These are phyloP conservation scores for Phyllosticta ampelicida DNA, from an alignment of 2,329 filamentous ascomycete genomes.

Conservation along the genomic window DNA sequence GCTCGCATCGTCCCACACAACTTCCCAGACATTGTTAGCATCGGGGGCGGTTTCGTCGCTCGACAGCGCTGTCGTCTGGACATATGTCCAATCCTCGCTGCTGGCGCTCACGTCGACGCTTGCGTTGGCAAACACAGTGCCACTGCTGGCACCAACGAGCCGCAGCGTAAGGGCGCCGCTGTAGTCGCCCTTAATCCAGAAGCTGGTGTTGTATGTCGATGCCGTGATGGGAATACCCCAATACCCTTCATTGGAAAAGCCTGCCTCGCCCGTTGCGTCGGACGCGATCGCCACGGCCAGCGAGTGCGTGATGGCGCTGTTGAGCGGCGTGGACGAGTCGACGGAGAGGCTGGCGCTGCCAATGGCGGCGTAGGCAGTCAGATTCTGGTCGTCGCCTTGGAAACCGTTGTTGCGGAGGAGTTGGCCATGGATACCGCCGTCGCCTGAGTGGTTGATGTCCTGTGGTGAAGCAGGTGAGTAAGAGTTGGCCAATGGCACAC, in stretches of 20 bases:
- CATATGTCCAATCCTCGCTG: not conserved
- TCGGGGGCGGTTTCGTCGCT: constrained; percentile 7
- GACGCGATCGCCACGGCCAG: constrained; percentile 5
- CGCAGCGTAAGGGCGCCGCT: constrained; percentile 14
- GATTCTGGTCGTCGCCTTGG: constrained; percentile 11
- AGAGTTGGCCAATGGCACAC: not conserved
- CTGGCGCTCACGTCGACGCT: not conserved
- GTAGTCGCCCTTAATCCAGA: constrained; percentile 20
- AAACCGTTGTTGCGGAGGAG: constrained; percentile 11
- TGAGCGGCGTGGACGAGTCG: constrained; percentile 1
- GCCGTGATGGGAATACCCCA: constrained; percentile 11
- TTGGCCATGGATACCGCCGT: constrained; percentile 10
- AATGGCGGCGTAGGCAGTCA: constrained; percentile 23
- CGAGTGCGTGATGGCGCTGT: constrained; percentile 6
- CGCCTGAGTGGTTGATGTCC: constrained; percentile 11
- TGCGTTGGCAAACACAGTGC: constrained; percentile 5
- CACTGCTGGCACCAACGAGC: constrained; percentile 3
- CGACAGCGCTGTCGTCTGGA: not conserved
- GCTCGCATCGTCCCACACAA: constrained; percentile 8
- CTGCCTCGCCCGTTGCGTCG: constrained; percentile 1
- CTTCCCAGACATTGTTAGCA: constrained; percentile 8
- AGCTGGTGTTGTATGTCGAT: constrained; percentile 7
- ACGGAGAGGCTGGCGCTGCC: constrained; percentile 18
- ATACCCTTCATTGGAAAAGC: constrained; percentile 11
- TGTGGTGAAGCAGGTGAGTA: not conserved